Base-by-base conservation (phyloP, 1,139 yeast genomes). In the Tardiomyces digboiensis region DNA sequence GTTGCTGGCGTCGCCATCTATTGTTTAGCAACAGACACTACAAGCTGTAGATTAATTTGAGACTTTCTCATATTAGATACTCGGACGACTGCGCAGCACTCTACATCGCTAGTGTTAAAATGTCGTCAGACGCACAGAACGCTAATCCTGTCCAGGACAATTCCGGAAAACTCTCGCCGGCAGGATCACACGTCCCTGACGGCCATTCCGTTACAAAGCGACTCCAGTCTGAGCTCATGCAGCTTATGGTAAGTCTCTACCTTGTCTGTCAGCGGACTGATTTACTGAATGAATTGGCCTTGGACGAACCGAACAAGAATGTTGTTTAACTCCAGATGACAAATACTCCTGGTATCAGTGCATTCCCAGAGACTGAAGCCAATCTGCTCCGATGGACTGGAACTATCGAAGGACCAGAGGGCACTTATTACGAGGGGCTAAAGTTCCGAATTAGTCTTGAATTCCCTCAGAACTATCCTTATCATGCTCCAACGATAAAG, bases 391-490 rank as follows among this genome's bases (percentile, higher is more conserved):
- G 66, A 49, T 79, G 85, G 85, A 71, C 72, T 18, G 83, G 80
- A 18, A 74, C 80, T 10, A 75, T 79, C 45, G 72, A 71, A 51
- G 85, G 85, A n/a, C 82, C 82, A 10, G 66, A 65, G 41, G 82
- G 71, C 41, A 76, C 84, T 7, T 77, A 76, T 46, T 78, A 76
- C 54, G 78, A 74, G 39, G 77, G 76, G 38, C 68, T 77, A 52
- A 72, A 65, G 46, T 78, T 75, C 61, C 74, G 74, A 57, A 61
- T 78, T 38, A 65, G 75, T 21, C 64, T 78, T 50, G 67, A 68
- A 40, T 78, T 79, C 64, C 81, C 83, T 29, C 68, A 72, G 40
- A 72, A 74, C 57, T 80, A 79, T 55, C 85, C 85, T 6, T 80
- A 73, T 57, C 64, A 68, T 37, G 79, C 85, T 19, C 85, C 85